Evolutionary conservation across 1,284 basidiomycete species (phyloP), one percentile per base, ranked within the genome.

Genomic region (Xerocomus nothofagi): DNA sequence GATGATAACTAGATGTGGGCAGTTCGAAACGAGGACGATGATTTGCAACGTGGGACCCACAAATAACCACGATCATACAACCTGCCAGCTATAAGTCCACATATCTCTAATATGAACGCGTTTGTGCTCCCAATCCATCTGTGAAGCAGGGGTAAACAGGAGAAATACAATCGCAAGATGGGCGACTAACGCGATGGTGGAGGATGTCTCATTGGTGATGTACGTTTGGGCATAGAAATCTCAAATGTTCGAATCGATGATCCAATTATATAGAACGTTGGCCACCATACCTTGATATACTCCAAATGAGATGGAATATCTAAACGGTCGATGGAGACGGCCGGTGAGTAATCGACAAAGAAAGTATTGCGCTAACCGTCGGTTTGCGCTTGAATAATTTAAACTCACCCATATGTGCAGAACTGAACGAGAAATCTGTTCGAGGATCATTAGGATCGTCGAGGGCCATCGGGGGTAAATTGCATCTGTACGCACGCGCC

Each of bases 61-160:
- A 72, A 70, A 49, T 72, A 61, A 20, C 69, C 68, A 29, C 62
- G 61, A 39, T 73, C 70, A 47, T 65, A 71, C 14, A 74, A 18
- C n/a, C 63, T 57, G 7, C 72, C 72, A 1, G 65, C 60, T 24
- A 65, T 24, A 15, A 73, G 56, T 0, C 72, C 72, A 8, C 57
- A 59, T 14, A 65, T 55, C 30, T 77, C 70, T 24, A 73, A 67
- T 18, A 78, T 57, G 51, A 71, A 74, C 32, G 71, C 69, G 49
- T 73, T 77, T 20, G 71, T 57, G n/a, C 76, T 75, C 12, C 78
- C 79, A 18, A 81, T 75, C 79, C 78, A 81, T 29, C 72, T 73
- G 47, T 18, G 32, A 30, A 24, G 15, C 8, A 9, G 18, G 14
- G 37, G n/a, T 55, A 30, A 50, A 47, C 23, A 4, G 26, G 21